Base-by-base conservation (phyloP, 495 filamentous ascomycete species). In the Oleoguttula mirabilis region DNA sequence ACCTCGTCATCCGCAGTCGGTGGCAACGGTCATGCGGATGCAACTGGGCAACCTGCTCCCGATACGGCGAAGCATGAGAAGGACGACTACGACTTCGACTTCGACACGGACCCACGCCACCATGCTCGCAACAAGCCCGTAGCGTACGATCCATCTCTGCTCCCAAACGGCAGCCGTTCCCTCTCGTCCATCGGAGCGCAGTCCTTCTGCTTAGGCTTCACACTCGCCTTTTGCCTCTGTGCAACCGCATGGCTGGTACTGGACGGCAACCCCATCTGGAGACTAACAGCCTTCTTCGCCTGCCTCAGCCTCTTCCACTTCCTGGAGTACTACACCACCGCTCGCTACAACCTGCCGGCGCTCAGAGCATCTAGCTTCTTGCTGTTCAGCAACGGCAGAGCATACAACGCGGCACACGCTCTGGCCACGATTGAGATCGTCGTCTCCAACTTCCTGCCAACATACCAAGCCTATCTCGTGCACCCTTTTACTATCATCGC, bases 321-420 rank as follows among this genome's bases (percentile, higher is more conserved):
- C 66, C 80, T 98, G 61, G 90, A 98, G 63, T 98, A 82, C 70
- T 88, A 72, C 66, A 80, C 76, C 36, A 95, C 88, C 0, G 90
- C 90, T 20, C 63, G 62, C 17, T 82, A 82, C 63, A 96, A 95
- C 64, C 83, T 85, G 0, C 60, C 65, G 25, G 62, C 70, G n/a
- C 86, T 85, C 4, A 68, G 69, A 4, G 63, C 84, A 14, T 67
- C 67, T 43, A 79, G 85, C 6, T 98, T 92, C 62, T 72, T 98
- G 1, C 70, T 98, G 6, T 77, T 74, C n/a, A 70, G 72, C 28
- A 98, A 98, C 56, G 90, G 92, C 36, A 72, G 69, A 35, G 79
- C 74, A 1, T 98, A 95, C 58, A 82, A 82, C 42, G 71, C 83
- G 43, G 90, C 90, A 14, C 87, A 96, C 54, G 63, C 65, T 2